Evolutionary conservation across 805 yeast species (phyloP), one percentile per base, ranked within the genome.

Genomic region (Kluyveromyces nonfermentans): DNA sequence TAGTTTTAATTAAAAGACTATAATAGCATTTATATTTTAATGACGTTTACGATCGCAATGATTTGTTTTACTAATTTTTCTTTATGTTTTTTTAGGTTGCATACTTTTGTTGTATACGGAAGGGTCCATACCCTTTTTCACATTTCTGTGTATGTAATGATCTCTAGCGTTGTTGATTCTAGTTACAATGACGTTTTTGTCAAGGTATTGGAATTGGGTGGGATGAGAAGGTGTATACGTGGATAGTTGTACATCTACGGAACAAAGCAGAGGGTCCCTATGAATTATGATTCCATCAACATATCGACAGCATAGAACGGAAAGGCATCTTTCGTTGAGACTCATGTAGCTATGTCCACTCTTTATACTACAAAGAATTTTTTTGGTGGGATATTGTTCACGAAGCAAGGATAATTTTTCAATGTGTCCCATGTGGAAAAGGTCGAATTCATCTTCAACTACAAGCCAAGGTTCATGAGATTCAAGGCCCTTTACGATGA

Each of bases 381-480:
- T 59, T 81, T 93, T 57, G 73, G 77, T 52, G 73, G 77, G 18
- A 86, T 58, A 2, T 95, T 95, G 8, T 82, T 85, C 1, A 85
- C 63, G 1, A 86, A 77, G 2, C 65, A 61, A 3, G 76, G 73
- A 8, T 48, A 90, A 68, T 8, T 82, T 82, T 51, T 80, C 82
- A 45, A 90, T 85, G 60, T 93, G 97, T 17, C 95, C 97, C 17
- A 95, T 88, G 61, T 87, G 88, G 66, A 93, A 89, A 43, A 93
- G 70, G 62, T 93, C 98, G 67, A 89, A 93, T 1, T 84, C 83
- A n/a, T 97, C 97, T 50, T 78, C 83, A 15, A 86, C 72, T 56
- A 83, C 86, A 41, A 42, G 48, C 41, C 46, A 46, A n/a, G 50
- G 50, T 5, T 41, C 46, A n/a, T 46, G 40, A 7, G 63, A 34